A percentile compares a stretch with the other conserved stretches of the same genome.
These are phyloP conservation scores for Xylaria sp. DNA, from an alignment of 2,329 filamentous ascomycete species.

Conservation along the genomic window DNA sequence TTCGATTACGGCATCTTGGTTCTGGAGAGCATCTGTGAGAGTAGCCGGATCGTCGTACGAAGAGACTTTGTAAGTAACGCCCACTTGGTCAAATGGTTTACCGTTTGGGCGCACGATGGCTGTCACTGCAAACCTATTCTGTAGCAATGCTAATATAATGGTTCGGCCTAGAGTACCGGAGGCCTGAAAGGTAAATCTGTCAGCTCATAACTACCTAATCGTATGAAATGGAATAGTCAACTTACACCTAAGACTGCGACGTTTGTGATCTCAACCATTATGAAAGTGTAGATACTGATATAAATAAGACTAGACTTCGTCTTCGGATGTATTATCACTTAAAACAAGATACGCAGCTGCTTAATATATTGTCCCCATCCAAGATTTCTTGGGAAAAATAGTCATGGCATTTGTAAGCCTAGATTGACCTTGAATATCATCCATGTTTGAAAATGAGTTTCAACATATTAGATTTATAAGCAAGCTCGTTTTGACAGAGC, in stretches of 20 bases:
- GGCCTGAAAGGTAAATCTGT: background rate
- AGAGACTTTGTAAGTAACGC: background rate
- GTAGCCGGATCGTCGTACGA: background rate
- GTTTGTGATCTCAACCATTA: background rate
- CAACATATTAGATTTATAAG: too few species aligned
- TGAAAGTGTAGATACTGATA: too few species aligned
- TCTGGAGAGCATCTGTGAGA: background rate
- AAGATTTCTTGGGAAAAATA: too few species aligned
- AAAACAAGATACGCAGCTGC: too few species aligned
- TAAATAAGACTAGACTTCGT: too few species aligned
- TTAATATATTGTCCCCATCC: too few species aligned
- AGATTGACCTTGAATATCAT: too few species aligned
- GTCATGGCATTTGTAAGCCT: too few species aligned
- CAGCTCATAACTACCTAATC: background rate
- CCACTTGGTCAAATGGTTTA: background rate
- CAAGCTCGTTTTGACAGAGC: too few species aligned
- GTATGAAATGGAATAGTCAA: background rate
- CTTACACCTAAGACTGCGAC: background rate
- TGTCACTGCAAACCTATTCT: background rate
- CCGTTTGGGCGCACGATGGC: background rate
- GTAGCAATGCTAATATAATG: background rate
- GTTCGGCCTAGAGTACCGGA: background rate
- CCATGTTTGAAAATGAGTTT: too few species aligned
- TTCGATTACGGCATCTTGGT: background rate
- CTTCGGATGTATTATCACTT: too few species aligned